Evolutionary conservation across 257 asterid species (phyloP), one percentile per base, ranked within the genome.

Genomic region (Verbascum thapsus): DNA sequence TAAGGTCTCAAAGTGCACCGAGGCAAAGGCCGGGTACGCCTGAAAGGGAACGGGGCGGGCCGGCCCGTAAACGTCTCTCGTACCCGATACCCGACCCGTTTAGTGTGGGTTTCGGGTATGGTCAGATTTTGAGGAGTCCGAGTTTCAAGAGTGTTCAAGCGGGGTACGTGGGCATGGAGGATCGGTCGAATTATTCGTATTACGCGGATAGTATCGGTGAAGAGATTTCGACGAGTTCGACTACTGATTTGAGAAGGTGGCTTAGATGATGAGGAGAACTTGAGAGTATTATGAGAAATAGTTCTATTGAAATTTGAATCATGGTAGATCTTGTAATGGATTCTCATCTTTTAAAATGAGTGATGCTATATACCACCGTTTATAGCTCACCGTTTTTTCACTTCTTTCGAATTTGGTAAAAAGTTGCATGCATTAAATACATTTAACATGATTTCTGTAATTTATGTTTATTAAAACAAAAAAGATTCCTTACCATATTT

Each of bases 101-200:
- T 40, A 72, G 67, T 17, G 75, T 48, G 49, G 76, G 76, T 35
- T 69, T 63, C 41, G 86, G 77, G 7, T 72, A 71, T n/a, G n/a
- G n/a, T 19, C 86, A 71, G 70, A 78, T 74, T 39, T 35, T 84
- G 71, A 76, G 92, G 49, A 91, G 98, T 52, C 98, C 96, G 7
- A 88, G 98, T 78, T 91, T 91, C 81, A 86, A 88, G 72, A 88
- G 96, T 39, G 87, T 85, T 5, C 95, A 81, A 48, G 95, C 92
- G 2, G 95, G 90, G 5, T 83, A 84, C 53, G 82, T 91, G 3
- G 95, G 98, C 50, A 80, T 88, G 90, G 96, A 84, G 69, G 92
- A 83, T 38, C 87, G 78, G 23, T 85, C 96, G 4, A 76, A 79
- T 67, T 76, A 74, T 48, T 88, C 95, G 11, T 78, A 78, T 70